These are phyloP conservation scores for Phlebiopsis flavidoalba DNA, from an alignment of 768 basidiomycete genomes.

Conservation along the genomic window DNA sequence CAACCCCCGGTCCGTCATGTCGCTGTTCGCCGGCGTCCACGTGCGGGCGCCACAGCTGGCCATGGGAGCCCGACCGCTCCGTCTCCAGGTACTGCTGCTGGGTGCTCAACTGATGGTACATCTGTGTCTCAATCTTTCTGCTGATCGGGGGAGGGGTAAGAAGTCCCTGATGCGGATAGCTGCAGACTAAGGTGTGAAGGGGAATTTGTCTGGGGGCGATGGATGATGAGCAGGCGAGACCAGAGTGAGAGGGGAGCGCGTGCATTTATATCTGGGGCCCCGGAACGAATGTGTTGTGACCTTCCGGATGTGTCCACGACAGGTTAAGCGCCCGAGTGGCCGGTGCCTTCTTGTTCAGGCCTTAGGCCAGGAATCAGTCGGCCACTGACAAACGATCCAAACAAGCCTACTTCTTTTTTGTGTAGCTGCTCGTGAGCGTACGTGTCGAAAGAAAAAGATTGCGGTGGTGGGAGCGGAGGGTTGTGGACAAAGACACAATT, in stretches of 20 bases:
- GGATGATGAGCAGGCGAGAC: conserved; percentile 2
- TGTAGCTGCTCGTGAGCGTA: too few relatives aligned
- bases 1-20: conserved; percentile 5
- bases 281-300: not conserved
- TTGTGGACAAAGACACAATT: conserved; percentile 8
- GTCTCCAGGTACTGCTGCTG: not conserved
- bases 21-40: conserved; percentile 3
- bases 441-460: not conserved
- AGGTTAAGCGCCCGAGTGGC: not conserved
- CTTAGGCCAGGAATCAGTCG: not conserved
- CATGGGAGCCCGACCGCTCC: conserved; percentile 2
- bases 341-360: not conserved
- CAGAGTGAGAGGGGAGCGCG: not conserved
- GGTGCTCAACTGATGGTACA: not conserved
- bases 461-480: not conserved
- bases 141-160: not conserved
- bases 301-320: not conserved
- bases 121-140: not conserved
- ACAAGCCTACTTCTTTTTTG: conserved; percentile 2
- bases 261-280: conserved; percentile 1
- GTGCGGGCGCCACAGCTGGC: conserved; percentile 8
- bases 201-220: not conserved
- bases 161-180: not conserved
- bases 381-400: not conserved
- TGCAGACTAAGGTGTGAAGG: not conserved